phyloP scores from a whole-genome alignment of 2,329 filamentous ascomycete species.

The Alternaria brassicae region DNA sequence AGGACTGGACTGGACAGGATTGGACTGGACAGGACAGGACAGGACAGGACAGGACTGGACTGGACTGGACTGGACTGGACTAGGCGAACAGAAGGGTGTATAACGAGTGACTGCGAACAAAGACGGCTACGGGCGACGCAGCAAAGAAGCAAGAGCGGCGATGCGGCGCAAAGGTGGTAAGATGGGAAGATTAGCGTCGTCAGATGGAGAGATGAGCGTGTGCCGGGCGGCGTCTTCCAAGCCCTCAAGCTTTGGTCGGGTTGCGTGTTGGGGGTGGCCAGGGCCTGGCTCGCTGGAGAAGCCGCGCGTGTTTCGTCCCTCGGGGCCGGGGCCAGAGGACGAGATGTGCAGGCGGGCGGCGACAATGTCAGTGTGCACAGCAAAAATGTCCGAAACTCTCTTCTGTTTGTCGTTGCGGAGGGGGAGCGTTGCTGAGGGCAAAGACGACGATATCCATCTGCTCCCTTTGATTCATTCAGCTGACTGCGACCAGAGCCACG shows the following conservation, averaged over 20 bases:
- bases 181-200: constrained; percentile 12
- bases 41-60: no score
- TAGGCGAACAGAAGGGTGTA: background rate
- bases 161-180: constrained; percentile 4
- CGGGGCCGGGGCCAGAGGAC: constrained; percentile 23
- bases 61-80: no score
- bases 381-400: constrained; percentile 17
- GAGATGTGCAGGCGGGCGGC: constrained; percentile 22
- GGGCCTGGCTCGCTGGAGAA: constrained; percentile 14
- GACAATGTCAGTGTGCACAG: constrained; percentile 9
- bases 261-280: constrained; percentile 24
- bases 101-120: constrained; percentile 25
- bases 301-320: constrained; percentile 30
- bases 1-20: no score
- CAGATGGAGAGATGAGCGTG: constrained; percentile 22
- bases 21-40: no score
- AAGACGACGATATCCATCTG: background rate
- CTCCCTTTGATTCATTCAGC: constrained; percentile 10
- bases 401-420: background rate
- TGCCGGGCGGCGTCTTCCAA: background rate
- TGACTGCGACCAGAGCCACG: constrained; percentile 9
- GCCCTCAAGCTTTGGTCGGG: no score
- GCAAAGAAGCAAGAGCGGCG: constrained; percentile 8
- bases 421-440: constrained; percentile 3
- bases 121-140: constrained; percentile 1